Conservation (phyloP, 257 asterid species). For the Ballota nigra region DNA sequence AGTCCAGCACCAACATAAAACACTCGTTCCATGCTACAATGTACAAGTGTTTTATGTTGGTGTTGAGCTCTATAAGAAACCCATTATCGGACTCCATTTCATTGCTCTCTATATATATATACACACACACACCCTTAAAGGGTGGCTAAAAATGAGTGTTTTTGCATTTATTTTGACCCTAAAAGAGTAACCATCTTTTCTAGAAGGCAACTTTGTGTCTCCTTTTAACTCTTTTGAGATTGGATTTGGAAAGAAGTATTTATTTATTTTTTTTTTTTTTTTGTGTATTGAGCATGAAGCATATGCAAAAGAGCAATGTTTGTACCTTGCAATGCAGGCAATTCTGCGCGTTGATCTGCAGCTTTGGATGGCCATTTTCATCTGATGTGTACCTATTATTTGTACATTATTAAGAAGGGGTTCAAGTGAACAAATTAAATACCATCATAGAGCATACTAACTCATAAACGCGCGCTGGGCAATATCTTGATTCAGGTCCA, state of each 20-base stretch:
- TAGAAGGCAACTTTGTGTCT: background rate
- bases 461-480: conserved; percentile 98
- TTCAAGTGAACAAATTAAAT: background rate
- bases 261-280: too few relatives aligned
- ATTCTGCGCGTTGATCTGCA: conserved; percentile 93
- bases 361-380: conserved; percentile 64
- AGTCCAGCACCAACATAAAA: too few relatives aligned
- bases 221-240: background rate
- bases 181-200: background rate
- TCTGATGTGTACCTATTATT: conserved; percentile 60
- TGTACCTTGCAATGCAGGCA: conserved; percentile 98
- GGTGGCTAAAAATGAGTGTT: too few relatives aligned
- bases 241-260: background rate
- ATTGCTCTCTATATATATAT: too few relatives aligned
- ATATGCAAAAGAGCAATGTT: background rate
- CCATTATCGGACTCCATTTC: too few relatives aligned
- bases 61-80: too few relatives aligned
- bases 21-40: too few relatives aligned
- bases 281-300: background rate
- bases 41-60: too few relatives aligned
- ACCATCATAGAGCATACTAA: conserved; percentile 32
- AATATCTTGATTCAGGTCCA: conserved; percentile 91
- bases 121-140: too few relatives aligned
- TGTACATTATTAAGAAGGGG: conserved; percentile 1
- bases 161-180: background rate